These are phyloP conservation scores for Chrysoporthe deuterocubensis DNA, from an alignment of 2,329 filamentous ascomycete species.

Conservation along the genomic window DNA sequence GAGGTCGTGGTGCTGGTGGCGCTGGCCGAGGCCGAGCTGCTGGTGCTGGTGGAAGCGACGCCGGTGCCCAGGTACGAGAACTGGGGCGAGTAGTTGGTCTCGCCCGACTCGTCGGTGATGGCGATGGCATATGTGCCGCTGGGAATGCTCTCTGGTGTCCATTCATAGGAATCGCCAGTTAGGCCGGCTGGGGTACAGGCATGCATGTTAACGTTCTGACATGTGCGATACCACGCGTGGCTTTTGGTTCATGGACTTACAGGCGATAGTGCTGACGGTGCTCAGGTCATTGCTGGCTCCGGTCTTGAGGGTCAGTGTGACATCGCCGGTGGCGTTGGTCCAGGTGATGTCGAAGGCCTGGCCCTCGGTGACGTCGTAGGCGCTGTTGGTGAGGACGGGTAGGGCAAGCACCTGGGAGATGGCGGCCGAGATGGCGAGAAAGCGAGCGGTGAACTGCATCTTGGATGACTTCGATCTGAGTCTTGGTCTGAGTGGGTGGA, in stretches of 20 bases:
- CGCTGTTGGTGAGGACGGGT: slow-evolving; percentile 38
- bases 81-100: slow-evolving; percentile 49
- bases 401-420: slow-evolving; percentile 35
- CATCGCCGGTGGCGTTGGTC: slow-evolving; percentile 44
- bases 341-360: slow-evolving; percentile 50
- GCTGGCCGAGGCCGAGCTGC: slow-evolving; percentile 27
- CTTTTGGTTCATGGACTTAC: slow-evolving; percentile 38
- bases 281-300: slow-evolving; percentile 43
- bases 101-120: slow-evolving; percentile 44
- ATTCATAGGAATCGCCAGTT: slow-evolving; percentile 43
- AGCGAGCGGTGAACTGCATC: slow-evolving; percentile 47
- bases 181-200: slow-evolving; percentile 37
- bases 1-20: slow-evolving; percentile 27
- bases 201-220: neutral
- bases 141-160: slow-evolving; percentile 43
- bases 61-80: slow-evolving; percentile 42
- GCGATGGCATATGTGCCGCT: slow-evolving; percentile 50
- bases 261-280: slow-evolving; percentile 40
- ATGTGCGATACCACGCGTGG: neutral
- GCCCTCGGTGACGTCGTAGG: slow-evolving; percentile 41
- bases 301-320: slow-evolving; percentile 47
- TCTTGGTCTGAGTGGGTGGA: neutral
- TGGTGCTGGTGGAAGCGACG: slow-evolving; percentile 25
- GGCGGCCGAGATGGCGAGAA: slow-evolving; percentile 42
- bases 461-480: slow-evolving; percentile 34